Evolutionary conservation across 345 rosid genomes (phyloP).

Genomic region (Rhizophora apiculata): DNA sequence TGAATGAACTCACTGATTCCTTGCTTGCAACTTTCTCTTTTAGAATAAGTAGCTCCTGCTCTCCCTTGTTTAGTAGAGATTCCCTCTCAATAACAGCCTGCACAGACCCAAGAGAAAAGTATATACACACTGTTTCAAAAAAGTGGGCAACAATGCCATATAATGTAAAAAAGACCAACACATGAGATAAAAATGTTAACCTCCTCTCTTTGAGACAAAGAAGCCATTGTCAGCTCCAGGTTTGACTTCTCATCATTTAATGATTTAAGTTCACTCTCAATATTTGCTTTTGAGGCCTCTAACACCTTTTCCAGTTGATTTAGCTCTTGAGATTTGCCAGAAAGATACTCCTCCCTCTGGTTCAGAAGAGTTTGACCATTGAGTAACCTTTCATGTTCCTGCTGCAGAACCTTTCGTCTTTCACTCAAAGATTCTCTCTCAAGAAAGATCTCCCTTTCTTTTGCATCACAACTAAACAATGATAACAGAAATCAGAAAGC

Average conservation of each 20-base stretch:
- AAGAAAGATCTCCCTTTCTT: slow-evolving; percentile 57
- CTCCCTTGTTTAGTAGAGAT: slow-evolving; percentile 55
- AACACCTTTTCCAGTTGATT: slow-evolving; percentile 52
- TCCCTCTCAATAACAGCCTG: slow-evolving; percentile 64
- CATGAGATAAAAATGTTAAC: slow-evolving; percentile 31
- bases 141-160: not conserved
- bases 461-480: slow-evolving; percentile 67
- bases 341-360: slow-evolving; percentile 79
- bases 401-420: slow-evolving; percentile 66
- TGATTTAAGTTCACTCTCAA: slow-evolving; percentile 54
- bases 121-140: slow-evolving; percentile 16
- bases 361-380: slow-evolving; percentile 71
- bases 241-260: slow-evolving; percentile 54
- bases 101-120: slow-evolving; percentile 11
- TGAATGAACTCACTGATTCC: slow-evolving; percentile 64
- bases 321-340: slow-evolving; percentile 63
- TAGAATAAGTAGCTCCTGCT: slow-evolving; percentile 66
- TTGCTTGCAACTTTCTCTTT: slow-evolving; percentile 66
- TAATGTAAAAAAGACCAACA: not conserved
- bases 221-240: slow-evolving; percentile 49
- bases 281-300: slow-evolving; percentile 46
- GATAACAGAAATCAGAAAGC: slow-evolving; percentile 13
- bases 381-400: slow-evolving; percentile 74
- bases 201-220: slow-evolving; percentile 67
- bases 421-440: slow-evolving; percentile 73